Percentiles rank a stretch among this genome's conserved stretches.
These are phyloP conservation scores for Neopestalotiopsis rosae DNA, from an alignment of 2,329 filamentous ascomycete genomes.

Conservation along the genomic window DNA sequence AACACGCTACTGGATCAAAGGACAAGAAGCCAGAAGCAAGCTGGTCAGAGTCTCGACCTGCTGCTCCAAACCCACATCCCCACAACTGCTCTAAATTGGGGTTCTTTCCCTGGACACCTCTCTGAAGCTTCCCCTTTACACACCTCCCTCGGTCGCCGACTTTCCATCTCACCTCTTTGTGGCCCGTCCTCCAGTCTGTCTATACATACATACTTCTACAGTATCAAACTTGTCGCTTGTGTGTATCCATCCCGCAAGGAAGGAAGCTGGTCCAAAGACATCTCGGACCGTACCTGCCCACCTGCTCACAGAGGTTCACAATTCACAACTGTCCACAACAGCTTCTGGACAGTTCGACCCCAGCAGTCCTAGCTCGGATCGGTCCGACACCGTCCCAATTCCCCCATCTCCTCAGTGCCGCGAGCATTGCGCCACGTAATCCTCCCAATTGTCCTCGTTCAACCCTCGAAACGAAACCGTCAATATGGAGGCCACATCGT, in stretches of 20 bases:
- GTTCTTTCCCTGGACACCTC: not conserved
- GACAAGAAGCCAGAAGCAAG: not conserved
- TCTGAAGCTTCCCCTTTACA: conserved; percentile 3
- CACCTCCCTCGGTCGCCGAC: not conserved
- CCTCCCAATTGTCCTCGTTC: not conserved
- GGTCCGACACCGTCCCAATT: conserved; percentile 18
- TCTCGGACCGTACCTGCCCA: not conserved
- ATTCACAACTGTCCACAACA: not conserved
- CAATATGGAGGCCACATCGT: conserved; percentile 32
- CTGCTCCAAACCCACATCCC: conserved; percentile 7
- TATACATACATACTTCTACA: too few species aligned
- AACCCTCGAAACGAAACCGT: not conserved
- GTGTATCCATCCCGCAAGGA: not conserved
- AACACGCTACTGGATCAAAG: too few species aligned
- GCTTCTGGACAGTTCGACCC: not conserved
- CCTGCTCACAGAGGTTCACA: not conserved
- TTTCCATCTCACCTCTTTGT: not conserved
- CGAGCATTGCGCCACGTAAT: conserved; percentile 9
- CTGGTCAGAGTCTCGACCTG: conserved; percentile 7
- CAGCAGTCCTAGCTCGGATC: not conserved
- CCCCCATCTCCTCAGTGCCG: conserved; percentile 10
- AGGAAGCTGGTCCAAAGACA: not conserved
- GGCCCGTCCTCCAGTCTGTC: not conserved
- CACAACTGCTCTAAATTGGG: conserved; percentile 9
- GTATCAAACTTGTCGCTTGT: not conserved